Evolutionary conservation across 495 filamentous ascomycete genomes (phyloP).

Genomic region (Lepraria neglecta): DNA sequence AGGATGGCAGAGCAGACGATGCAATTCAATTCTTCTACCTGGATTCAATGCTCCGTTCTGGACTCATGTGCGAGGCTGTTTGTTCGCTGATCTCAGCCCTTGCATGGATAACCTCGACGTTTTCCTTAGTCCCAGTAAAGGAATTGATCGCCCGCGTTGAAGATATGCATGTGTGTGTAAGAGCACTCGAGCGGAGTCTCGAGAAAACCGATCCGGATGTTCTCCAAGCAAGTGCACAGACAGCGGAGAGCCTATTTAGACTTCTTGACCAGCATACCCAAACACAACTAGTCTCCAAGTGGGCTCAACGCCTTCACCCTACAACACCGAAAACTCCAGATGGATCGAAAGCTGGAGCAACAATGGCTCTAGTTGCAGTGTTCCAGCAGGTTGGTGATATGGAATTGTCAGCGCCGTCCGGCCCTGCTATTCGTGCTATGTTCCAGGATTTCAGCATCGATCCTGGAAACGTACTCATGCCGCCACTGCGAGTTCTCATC

Average conservation of each 20-base stretch:
- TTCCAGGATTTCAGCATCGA: not conserved
- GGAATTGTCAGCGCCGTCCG: not conserved
- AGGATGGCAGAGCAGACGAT: too few relatives aligned
- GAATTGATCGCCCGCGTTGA: not conserved
- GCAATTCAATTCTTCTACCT: not conserved
- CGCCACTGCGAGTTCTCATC: constrained; percentile 6
- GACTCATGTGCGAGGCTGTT: constrained; percentile 10
- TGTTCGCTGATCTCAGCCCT: constrained; percentile 17
- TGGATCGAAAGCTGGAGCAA: not conserved
- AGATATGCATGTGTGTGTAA: constrained; percentile 1
- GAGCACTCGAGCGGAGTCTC: constrained; percentile 5
- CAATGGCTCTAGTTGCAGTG: constrained; percentile 2
- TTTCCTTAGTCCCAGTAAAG: not conserved
- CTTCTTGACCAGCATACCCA: not conserved
- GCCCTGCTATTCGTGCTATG: not conserved
- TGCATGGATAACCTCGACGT: not conserved
- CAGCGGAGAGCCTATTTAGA: not conserved
- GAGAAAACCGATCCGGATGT: constrained; percentile 3
- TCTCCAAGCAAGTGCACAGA: not conserved
- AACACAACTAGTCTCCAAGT: not conserved
- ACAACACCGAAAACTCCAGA: not conserved
- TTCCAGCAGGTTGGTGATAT: constrained; percentile 1
- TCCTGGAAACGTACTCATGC: too few relatives aligned
- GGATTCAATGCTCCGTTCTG: constrained; percentile 3
- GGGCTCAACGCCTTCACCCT: not conserved